Base-by-base conservation (phyloP, 257 asterid species). In the Paraleonurus japonicus region DNA sequence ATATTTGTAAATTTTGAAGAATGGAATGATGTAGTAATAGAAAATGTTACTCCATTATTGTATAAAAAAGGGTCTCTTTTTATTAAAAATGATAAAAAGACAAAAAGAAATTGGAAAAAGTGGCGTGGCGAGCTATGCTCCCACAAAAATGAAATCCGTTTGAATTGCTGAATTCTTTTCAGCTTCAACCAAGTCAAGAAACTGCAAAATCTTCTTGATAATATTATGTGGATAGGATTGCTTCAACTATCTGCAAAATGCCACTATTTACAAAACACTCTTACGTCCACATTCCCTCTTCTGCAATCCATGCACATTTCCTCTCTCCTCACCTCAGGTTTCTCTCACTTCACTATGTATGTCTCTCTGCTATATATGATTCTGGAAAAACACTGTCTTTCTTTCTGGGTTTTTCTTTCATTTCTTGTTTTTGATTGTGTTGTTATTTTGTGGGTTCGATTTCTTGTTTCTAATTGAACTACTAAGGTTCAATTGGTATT, bases 191-290 rank as follows among this genome's bases (percentile, higher is more conserved):
- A 4, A 76, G 73, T 45, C 81, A 63, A 20, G 50, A 47, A 47
- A 59, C 72, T 51, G 75, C 54, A 27, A 69, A 75, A 60, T 37
- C 69, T 70, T 70, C 65, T 53, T 26, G 81, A 77, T 77, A 77
- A 60, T 60, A 71, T 71, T 66, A 66, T 72, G 81, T 77, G 81
- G 81, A 77, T 72, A 77, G 67, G 78, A 67, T 72, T 67, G 53
- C 43, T 15, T 51, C 57, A 50, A 35, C 45, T 41, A 61, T 61
- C 28, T 10, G 22, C 47, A 61, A 33, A 73, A 32, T 50, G 65
- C 57, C 32, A 48, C 57, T 17, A n/a, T 6, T 27, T 61, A 63
- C 65, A 17, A 69, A 39, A 20, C 65, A 20, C 64, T 43, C 45
- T 47, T 35, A 41, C 76, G 67, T 70, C 50, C 59, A 9, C 55